phyloP scores from a whole-genome alignment of 768 basidiomycete species.

The Phanerochaete carnosa region DNA sequence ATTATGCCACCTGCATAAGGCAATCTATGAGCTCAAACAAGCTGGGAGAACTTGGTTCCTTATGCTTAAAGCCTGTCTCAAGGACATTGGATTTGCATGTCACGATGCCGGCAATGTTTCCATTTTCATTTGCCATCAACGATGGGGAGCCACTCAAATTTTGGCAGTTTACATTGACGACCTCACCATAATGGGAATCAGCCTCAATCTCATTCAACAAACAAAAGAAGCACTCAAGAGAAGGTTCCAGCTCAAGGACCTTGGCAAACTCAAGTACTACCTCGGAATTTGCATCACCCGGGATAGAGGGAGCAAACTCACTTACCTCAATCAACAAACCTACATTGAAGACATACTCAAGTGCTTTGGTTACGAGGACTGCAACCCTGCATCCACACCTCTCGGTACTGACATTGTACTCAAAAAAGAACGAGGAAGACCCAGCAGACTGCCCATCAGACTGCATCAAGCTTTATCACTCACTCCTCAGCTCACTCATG shows the following conservation, averaged over 20 bases:
- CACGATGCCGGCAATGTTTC: too few species aligned
- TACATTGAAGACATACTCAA: constrained; percentile 20
- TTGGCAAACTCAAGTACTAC: constrained; percentile 10
- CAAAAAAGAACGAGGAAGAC: not conserved
- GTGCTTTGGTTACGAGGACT: constrained; percentile 22
- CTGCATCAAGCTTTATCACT: too few species aligned
- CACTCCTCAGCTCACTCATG: too few species aligned
- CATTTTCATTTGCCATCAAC: too few species aligned
- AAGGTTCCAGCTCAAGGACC: constrained; percentile 6
- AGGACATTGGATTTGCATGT: too few species aligned
- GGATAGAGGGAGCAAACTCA: constrained; percentile 12
- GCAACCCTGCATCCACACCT: too few species aligned
- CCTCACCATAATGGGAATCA: constrained; percentile 26
- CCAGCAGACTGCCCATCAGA: constrained; percentile 8
- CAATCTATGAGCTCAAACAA: constrained; percentile 42
- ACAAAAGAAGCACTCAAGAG: constrained; percentile 13
- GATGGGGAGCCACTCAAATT: too few species aligned
- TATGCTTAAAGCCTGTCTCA: constrained; percentile 25
- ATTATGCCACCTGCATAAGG: constrained; percentile 19
- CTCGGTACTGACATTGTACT: constrained; percentile 25
- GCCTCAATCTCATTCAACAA: not conserved
- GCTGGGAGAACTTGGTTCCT: constrained; percentile 34
- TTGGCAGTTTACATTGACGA: constrained; percentile 28
- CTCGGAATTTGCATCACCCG: too few species aligned
- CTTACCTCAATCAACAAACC: constrained; percentile 25